Evolutionary conservation across 2,329 filamentous ascomycete genomes (phyloP).

Genomic region (Microsporum audouinii): DNA sequence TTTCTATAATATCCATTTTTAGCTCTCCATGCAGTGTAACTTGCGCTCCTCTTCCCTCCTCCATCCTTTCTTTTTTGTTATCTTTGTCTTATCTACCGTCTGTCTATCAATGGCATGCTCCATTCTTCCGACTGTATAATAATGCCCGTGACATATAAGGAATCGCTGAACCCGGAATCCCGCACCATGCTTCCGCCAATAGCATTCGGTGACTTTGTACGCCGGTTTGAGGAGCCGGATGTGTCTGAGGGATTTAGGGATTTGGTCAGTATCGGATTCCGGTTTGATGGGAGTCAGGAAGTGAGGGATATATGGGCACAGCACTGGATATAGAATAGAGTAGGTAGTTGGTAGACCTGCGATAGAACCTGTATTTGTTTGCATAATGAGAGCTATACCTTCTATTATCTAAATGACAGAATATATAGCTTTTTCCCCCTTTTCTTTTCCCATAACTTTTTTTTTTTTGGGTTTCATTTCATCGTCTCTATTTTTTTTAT

Average conservation of each 20-base stretch:
- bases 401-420: not conserved
- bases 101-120: not conserved
- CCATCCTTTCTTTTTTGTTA: not conserved
- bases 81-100: not conserved
- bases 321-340: conserved; percentile 55
- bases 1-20: not conserved
- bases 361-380: not conserved
- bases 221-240: conserved; percentile 61
- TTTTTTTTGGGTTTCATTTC: not conserved
- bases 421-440: not conserved
- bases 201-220: conserved; percentile 66
- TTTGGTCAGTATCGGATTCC: conserved; percentile 62
- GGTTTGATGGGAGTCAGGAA: conserved; percentile 57
- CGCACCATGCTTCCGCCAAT: conserved; percentile 61
- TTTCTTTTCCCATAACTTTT: not conserved
- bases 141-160: conserved; percentile 8
- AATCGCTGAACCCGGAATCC: conserved; percentile 68
- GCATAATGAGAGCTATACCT: not conserved
- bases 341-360: not conserved
- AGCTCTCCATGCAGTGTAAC: not conserved
- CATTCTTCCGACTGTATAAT: conserved; percentile 27
- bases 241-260: conserved; percentile 73
- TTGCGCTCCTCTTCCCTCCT: conserved; percentile 3
- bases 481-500: not conserved
- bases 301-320: conserved; percentile 61